Evolutionary conservation across 306 rosid genomes (phyloP), one percentile per base, ranked within the genome.

Genomic region (Cicer bijugum): DNA sequence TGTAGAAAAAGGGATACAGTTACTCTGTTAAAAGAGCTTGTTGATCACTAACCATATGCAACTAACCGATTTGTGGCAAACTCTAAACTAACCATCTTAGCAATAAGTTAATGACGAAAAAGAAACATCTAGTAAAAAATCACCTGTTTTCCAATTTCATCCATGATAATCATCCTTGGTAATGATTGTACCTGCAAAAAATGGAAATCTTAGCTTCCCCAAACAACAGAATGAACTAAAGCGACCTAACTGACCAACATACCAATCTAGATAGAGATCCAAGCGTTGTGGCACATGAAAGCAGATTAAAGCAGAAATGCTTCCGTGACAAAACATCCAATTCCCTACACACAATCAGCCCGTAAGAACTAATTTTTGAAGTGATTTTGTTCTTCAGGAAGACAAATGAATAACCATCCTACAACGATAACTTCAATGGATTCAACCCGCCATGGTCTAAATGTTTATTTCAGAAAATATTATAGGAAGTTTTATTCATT

Each of bases 141-240:
- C 17, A 94, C 97, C 97, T 94, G 99, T 64, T 91, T 94, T 77
- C 99, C 99, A 56, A 94, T 94, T 86, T 94, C 99, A 40, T 91
- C 97, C 90, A 80, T 88, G 82, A 94, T 94, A 83, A 94, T 94
- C 99, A 94, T 91, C 84, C 99, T 91, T 51, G 99, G 97, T 66
- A 94, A 82, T 48, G 99, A 94, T 74, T 94, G 96, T 75, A 94
- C 97, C 99, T 94, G 81, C 86, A 80, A 51, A 40, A 48, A 79
- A 72, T 65, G 63, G 57, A 76, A 62, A 65, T 46, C 67, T 67
- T 57, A 44, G 46, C 61, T 75, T 46, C 10, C 74, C 43, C 7
- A 12, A 63, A 72, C 17, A 69, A 51, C 37, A 65, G 71, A 65
- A 72, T 12, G 40, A 66, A 7, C 20, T 55, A 38, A 73, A 17